These are phyloP conservation scores for Wallacemonas sp. DNA, from an alignment of 208 protist species.

Conservation along the genomic window DNA sequence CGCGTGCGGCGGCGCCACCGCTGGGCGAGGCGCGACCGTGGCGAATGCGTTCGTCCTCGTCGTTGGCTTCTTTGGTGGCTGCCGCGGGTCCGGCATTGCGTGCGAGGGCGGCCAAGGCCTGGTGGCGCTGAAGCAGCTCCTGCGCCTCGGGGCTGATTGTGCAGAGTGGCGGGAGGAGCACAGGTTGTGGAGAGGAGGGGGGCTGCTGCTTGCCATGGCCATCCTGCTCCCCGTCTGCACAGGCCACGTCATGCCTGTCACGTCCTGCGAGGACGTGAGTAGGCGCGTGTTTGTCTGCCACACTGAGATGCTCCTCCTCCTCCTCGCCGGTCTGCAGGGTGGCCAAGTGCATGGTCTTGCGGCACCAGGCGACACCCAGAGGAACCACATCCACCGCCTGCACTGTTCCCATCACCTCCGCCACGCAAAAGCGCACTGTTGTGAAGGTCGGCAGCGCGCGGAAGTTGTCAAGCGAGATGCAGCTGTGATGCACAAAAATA, in stretches of 20 bases:
- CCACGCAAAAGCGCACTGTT: slow-evolving; percentile 38
- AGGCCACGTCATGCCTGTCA: too few species aligned
- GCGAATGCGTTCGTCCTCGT: neutral
- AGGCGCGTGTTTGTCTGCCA: neutral
- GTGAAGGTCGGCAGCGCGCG: slow-evolving; percentile 20
- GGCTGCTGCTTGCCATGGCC: too few species aligned
- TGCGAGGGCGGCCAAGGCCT: neutral
- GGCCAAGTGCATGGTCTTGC: neutral
- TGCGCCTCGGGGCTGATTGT: slow-evolving; percentile 25
- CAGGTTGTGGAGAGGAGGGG: neutral
- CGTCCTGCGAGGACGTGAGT: slow-evolving; percentile 4
- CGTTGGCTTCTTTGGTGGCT: neutral
- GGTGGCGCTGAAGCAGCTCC: slow-evolving; percentile 23
- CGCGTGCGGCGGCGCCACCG: neutral
- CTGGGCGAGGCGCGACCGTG: neutral
- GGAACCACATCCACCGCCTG: slow-evolving; percentile 64
- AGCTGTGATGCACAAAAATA: slow-evolving; percentile 41
- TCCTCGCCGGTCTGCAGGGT: neutral
- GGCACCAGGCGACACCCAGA: slow-evolving; percentile 12
- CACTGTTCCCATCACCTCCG: slow-evolving; percentile 45
- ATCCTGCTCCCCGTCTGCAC: too few species aligned
- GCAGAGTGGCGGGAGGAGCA: slow-evolving; percentile 19
- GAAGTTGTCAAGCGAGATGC: slow-evolving; percentile 30
- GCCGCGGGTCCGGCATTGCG: slow-evolving; percentile 14
- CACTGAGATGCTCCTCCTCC: neutral